A percentile compares a stretch with the other conserved stretches of the same genome.
Evolutionary conservation across 495 filamentous ascomycete genomes (phyloP).

Genomic region (Hypoxylon intermedium): DNA sequence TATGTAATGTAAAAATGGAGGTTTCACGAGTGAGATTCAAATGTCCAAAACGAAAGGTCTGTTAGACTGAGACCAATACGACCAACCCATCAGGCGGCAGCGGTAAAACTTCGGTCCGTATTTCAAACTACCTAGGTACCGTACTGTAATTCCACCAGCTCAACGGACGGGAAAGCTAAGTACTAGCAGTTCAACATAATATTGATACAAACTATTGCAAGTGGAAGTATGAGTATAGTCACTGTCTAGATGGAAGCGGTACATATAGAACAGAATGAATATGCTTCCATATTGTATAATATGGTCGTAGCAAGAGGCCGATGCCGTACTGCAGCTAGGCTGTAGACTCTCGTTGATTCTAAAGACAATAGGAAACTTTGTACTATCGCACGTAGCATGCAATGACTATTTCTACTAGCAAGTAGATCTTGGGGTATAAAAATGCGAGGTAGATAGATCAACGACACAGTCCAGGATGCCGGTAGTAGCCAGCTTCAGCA

Average conservation of each 20-base stretch:
- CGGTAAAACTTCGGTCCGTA: constrained; percentile 38
- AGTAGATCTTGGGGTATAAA: background rate
- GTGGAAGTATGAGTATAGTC: background rate
- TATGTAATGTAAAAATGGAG: constrained; percentile 32
- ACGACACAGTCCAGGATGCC: background rate
- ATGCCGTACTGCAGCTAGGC: background rate
- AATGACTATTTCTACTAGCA: background rate
- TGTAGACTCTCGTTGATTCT: background rate
- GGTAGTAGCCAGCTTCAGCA: background rate
- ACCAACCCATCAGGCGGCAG: constrained; percentile 12
- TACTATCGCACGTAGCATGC: background rate
- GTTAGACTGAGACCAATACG: constrained; percentile 1
- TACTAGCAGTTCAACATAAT: background rate
- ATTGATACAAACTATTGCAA: background rate
- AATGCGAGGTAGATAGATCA: constrained; percentile 3
- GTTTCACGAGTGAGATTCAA: constrained; percentile 43
- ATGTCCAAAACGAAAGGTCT: constrained; percentile 30
- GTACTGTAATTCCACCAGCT: background rate
- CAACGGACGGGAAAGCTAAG: background rate
- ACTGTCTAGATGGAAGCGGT: constrained; percentile 2
- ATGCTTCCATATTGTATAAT: too few relatives aligned
- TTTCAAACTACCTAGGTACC: background rate
- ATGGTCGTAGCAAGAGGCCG: background rate
- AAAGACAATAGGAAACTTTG: background rate
- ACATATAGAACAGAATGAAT: too few relatives aligned